Evolutionary conservation across 495 filamentous ascomycete species (phyloP).

Genomic region (Thermochaetoides thermophila): DNA sequence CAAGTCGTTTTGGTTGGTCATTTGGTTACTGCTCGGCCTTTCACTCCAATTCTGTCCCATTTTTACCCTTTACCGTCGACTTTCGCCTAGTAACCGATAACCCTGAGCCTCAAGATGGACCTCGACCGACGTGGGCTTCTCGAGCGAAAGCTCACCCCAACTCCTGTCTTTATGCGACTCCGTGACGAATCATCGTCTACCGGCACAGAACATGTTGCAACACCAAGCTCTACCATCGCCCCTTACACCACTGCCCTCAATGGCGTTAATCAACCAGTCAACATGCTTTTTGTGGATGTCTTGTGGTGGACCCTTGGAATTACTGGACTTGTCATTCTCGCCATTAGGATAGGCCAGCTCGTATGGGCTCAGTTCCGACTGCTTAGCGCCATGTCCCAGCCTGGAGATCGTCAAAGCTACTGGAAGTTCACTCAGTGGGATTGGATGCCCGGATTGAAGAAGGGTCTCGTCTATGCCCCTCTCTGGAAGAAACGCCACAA

Average conservation of each 20-base stretch:
- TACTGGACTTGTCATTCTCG: slow-evolving; percentile 29
- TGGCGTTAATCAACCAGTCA: slow-evolving; percentile 35
- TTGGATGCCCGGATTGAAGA: slow-evolving; percentile 51
- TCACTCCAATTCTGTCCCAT: neutral
- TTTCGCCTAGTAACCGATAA: neutral
- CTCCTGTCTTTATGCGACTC: too few species aligned
- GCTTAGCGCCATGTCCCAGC: slow-evolving; percentile 31
- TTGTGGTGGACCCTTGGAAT: slow-evolving; percentile 37
- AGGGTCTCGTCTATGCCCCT: slow-evolving; percentile 70
- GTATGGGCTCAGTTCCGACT: slow-evolving; percentile 31
- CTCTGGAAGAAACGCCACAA: slow-evolving; percentile 73
- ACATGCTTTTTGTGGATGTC: slow-evolving; percentile 31
- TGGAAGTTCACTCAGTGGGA: slow-evolving; percentile 32
- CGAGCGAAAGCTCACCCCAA: slow-evolving; percentile 1
- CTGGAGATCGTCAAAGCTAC: slow-evolving; percentile 30
- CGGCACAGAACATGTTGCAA: too few species aligned
- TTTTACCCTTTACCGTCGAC: neutral
- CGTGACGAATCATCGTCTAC: too few species aligned
- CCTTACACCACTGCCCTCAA: slow-evolving; percentile 33
- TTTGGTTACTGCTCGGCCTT: too few species aligned
- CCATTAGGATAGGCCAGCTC: slow-evolving; percentile 29
- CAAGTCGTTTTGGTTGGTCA: too few species aligned
- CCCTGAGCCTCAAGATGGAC: slow-evolving; percentile 11
- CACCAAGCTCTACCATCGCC: slow-evolving; percentile 26
- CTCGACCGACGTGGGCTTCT: slow-evolving; percentile 12